Percentiles rank a stretch among this genome's conserved stretches.
Conservation (phyloP, 345 rosid species). For the Erodium maritimum region DNA sequence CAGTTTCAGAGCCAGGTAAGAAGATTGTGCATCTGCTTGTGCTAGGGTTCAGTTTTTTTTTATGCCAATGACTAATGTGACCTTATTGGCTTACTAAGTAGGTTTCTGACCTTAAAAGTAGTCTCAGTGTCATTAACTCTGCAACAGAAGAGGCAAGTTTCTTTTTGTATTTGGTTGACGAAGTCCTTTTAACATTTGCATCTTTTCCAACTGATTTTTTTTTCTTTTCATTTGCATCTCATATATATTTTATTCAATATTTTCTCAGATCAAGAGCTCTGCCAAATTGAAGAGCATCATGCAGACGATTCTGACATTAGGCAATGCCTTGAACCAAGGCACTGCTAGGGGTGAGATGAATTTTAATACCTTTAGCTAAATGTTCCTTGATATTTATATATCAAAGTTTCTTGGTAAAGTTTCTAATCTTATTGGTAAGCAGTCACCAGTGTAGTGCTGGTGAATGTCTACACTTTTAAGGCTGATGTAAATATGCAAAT, state of each 20-base stretch:
- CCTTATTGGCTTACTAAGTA: constrained; percentile 13
- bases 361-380: not conserved
- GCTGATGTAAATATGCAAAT: not conserved
- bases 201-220: not conserved
- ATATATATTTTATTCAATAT: not conserved
- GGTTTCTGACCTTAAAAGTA: constrained; percentile 72
- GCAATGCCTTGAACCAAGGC: constrained; percentile 95
- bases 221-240: not conserved
- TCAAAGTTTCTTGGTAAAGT: not conserved
- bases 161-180: not conserved
- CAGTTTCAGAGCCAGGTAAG: constrained; percentile 77
- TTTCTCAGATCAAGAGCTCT: constrained; percentile 49
- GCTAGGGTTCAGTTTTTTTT: constrained; percentile 1
- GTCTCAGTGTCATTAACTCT: constrained; percentile 63
- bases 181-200: not conserved
- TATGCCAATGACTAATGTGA: constrained; percentile 12
- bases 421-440: not conserved
- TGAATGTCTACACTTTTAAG: not conserved
- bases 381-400: not conserved
- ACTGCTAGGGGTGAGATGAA: constrained; percentile 82
- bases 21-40: constrained; percentile 7
- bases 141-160: constrained; percentile 67
- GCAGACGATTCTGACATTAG: constrained; percentile 88
- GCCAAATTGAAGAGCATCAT: constrained; percentile 73
- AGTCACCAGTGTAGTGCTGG: not conserved